Evolutionary conservation across 2,329 filamentous ascomycete species (phyloP), one percentile per base, ranked within the genome.

Genomic region (Pochonia chlamydosporia): DNA sequence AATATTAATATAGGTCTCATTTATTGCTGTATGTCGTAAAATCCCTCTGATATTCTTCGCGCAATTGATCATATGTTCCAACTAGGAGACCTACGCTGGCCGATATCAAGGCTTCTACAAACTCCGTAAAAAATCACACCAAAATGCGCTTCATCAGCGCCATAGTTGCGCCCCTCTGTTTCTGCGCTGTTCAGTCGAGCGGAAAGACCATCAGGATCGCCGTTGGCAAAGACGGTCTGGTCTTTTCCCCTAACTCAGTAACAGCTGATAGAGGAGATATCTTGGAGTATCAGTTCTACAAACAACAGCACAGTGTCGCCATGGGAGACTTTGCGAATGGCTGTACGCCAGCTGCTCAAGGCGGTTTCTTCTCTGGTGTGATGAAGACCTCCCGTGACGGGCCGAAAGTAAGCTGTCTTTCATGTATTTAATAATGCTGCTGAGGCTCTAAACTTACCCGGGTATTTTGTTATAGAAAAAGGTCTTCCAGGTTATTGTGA

Each of bases 271-370:
- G 65, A 4, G 75, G 74, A 46, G 72, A 75, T 49, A 54, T 71
- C 3, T 56, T 79, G 44, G 74, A 78, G 60, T 79, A 70, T 62
- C 69, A 73, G 52, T 78, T 72, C 65, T 66, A 66, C 49, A 64
- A 72, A 4, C 56, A 69, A 59, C n/a, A n/a, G n/a, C 75, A 77
- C 66, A 69, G 66, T 24, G 65, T 78, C 35, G 63, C 53, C 14
- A 67, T 72, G 52, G 70, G 71, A 24, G 65, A 70, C 37, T 78
- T 77, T 55, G 64, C 63, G 47, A 63, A 69, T 11, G 74, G 75
- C 1, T 81, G 76, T 59, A 53, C 68, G 25, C 72, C 74, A n/a
- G 44, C 49, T 10, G 14, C 36, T 3, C 40, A 47, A 5, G 48
- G 44, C 5, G 48, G 48, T 3, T 47, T 50, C 42, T 52, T 50